Percentiles rank a stretch among this genome's conserved stretches.
Evolutionary conservation across 1,284 basidiomycete species (phyloP).

Genomic region (Fistulinella cinereoalba): DNA sequence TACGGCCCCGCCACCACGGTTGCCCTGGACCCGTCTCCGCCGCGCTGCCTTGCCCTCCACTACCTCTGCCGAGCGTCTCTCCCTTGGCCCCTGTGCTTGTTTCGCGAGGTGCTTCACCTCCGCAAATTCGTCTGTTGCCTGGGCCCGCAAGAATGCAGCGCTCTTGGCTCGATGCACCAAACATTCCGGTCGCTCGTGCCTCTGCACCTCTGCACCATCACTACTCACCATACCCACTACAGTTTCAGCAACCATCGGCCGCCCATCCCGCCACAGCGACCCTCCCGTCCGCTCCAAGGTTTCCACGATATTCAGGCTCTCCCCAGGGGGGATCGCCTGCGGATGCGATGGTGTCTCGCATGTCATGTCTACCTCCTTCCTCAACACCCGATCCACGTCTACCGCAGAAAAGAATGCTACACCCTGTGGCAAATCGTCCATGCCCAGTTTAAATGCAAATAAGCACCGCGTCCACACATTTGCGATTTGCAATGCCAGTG

Average conservation of each 20-base stretch:
- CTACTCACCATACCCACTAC: slow-evolving; percentile 14
- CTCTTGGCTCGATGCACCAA: slow-evolving; percentile 59
- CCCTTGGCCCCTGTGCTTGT: slow-evolving; percentile 38
- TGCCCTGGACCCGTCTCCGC: not conserved
- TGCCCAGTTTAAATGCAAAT: slow-evolving; percentile 91
- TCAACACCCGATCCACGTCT: slow-evolving; percentile 87
- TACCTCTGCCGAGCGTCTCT: slow-evolving; percentile 30
- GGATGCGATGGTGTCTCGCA: slow-evolving; percentile 96
- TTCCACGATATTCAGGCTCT: slow-evolving; percentile 75
- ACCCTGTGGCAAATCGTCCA: slow-evolving; percentile 93
- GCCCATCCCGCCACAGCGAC: slow-evolving; percentile 56
- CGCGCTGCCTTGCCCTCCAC: not conserved
- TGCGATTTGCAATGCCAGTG: slow-evolving; percentile 93
- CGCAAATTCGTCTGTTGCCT: slow-evolving; percentile 63
- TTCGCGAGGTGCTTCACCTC: slow-evolving; percentile 67
- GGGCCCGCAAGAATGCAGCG: slow-evolving; percentile 67
- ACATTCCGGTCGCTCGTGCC: slow-evolving; percentile 48
- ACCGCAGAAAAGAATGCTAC: slow-evolving; percentile 97
- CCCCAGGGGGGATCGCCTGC: slow-evolving; percentile 76
- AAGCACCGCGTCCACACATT: slow-evolving; percentile 94
- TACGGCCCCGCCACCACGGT: not conserved
- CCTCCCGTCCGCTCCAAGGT: slow-evolving; percentile 71
- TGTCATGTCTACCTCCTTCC: slow-evolving; percentile 96
- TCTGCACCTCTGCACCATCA: slow-evolving; percentile 26
- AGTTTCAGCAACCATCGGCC: slow-evolving; percentile 43